Percentiles rank a stretch among this genome's conserved stretches.
These are phyloP conservation scores for Withania somnifera DNA, from an alignment of 305 asterid genomes.

Conservation along the genomic window DNA sequence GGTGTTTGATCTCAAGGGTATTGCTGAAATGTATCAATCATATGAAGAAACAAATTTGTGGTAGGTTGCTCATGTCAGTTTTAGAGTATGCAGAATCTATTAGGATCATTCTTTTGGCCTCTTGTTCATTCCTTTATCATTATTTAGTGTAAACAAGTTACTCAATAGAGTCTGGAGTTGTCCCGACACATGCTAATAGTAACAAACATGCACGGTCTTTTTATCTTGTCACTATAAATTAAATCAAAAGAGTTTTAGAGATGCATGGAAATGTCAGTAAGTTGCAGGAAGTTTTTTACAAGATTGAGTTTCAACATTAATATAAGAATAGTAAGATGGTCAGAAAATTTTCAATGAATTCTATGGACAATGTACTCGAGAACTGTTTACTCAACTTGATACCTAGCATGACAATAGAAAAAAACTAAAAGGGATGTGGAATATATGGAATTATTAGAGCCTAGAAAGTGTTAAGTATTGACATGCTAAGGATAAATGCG, in stretches of 20 bases:
- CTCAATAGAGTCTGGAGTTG: background rate
- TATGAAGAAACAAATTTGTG: constrained; percentile 85
- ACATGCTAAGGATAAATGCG: background rate
- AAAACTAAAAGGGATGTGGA: background rate
- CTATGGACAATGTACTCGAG: background rate
- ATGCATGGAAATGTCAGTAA: background rate
- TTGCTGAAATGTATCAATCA: constrained; percentile 85
- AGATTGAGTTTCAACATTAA: background rate
- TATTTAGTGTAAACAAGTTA: background rate
- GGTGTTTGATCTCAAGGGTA: constrained; percentile 77
- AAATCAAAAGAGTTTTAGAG: background rate
- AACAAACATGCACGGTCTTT: background rate
- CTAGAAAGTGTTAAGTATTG: background rate
- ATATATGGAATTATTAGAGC: background rate
- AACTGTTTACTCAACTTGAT: background rate
- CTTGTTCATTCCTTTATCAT: background rate
- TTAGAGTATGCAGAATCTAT: background rate
- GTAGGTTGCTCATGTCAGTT: constrained; percentile 21
- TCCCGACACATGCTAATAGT: background rate
- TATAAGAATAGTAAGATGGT: background rate
- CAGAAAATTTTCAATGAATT: background rate
- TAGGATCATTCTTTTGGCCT: background rate
- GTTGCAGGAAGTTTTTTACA: background rate
- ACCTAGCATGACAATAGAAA: background rate
- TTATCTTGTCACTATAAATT: background rate